Evolutionary conservation across 1,284 basidiomycete species (phyloP), one percentile per base, ranked within the genome.

Genomic region (Ceratobasidium sp.): DNA sequence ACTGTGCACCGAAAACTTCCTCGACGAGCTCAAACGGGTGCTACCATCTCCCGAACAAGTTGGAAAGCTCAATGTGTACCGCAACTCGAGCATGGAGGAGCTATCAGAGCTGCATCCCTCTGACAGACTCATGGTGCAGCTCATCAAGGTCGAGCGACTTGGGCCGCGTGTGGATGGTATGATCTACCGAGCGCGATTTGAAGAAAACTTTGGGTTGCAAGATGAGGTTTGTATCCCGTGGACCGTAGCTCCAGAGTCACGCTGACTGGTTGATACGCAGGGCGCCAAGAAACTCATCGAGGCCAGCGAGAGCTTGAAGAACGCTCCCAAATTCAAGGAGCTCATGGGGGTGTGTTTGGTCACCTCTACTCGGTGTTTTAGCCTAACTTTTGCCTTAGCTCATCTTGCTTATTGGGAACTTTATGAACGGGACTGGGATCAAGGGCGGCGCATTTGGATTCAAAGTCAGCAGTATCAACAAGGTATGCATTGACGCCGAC

Each of bases 391-490:
- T 17, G 8, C 51, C 29, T 25, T 78, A 96, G 93, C 87, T 98
- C 62, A 97, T 99, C 79, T 89, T 99, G 13, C 89, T 98, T 80
- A 91, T 99, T 82, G 97, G 97, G 78, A 99, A 99, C 84, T 99
- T 96, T 83, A 96, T 99, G 91, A 99, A 99, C 83, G 96, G 96
- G 32, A 95, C 95, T 56, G 96, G 97, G 78, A 90, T 96, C 81
- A 98, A 98, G 83, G 97, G 97, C 78, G 97, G 97, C 37, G 98
- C 98, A 0, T 98, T 96, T 81, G 97, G 97, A 76, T 99, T 99
- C 90, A 92, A 95, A 82, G 92, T 99, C 77, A 96, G 95, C 84
- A 98, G 96, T 84, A 98, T 99, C 85, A 99, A 99, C 86, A 97
- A 96, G 88, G 94, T 92, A 80, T 49, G 82, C 81, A 0, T 34